phyloP scores from a whole-genome alignment of 1,284 basidiomycete genomes.

The Pterula multifida region DNA sequence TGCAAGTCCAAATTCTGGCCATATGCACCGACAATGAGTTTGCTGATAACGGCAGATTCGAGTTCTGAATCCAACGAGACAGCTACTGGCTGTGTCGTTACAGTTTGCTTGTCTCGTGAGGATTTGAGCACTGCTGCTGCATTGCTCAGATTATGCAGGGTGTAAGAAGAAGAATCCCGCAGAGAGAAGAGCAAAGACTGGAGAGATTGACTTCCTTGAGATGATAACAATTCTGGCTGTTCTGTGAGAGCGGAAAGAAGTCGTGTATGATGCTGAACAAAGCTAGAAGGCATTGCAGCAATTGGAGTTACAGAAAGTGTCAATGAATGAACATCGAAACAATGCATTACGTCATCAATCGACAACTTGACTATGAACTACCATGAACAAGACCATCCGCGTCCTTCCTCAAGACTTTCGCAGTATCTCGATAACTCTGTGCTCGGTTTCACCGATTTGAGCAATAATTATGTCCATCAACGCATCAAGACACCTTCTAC shows the following conservation, averaged over 20 bases:
- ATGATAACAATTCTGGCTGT: neutral
- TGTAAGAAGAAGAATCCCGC: neutral
- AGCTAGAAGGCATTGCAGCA: neutral
- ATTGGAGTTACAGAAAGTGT: too few relatives aligned
- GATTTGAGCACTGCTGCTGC: neutral
- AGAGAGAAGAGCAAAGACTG: neutral
- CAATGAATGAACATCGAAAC: neutral
- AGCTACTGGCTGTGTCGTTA: neutral
- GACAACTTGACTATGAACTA: neutral
- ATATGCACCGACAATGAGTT: slow-evolving; percentile 45
- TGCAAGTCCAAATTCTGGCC: slow-evolving; percentile 43
- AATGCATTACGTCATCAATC: neutral
- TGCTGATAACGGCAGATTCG: slow-evolving; percentile 20
- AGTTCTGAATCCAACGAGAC: neutral
- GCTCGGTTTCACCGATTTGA: neutral
- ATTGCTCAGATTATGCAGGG: neutral
- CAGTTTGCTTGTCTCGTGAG: neutral
- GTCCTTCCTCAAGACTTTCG: neutral
- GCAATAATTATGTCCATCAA: neutral
- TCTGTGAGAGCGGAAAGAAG: neutral
- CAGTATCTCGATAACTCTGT: neutral
- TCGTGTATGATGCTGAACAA: neutral
- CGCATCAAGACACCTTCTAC: neutral
- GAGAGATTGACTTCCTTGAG: neutral
- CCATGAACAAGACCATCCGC: neutral